Evolutionary conservation across 331 rosid species (phyloP).

Genomic region (Ulmus americana): DNA sequence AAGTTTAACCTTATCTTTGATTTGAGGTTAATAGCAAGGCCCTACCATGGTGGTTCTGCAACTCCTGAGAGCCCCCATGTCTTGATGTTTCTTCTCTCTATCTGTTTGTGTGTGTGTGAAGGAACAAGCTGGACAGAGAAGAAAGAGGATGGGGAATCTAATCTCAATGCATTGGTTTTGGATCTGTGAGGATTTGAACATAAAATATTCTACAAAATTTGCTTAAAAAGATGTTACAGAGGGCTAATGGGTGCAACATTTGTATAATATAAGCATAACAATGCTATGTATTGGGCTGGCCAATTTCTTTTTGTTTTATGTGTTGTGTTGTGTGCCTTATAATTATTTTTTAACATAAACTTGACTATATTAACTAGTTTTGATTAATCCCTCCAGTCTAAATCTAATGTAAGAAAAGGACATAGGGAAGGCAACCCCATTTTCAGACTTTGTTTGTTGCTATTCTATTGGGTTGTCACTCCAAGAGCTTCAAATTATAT

Average conservation of each 20-base stretch:
- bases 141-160: slow-evolving; percentile 35
- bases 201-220: slow-evolving; percentile 20
- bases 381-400: slow-evolving; percentile 12
- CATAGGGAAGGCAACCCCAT: slow-evolving; percentile 7
- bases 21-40: background rate
- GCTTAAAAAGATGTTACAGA: slow-evolving; percentile 20
- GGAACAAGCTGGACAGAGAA: slow-evolving; percentile 25
- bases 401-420: slow-evolving; percentile 4
- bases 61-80: too few relatives aligned
- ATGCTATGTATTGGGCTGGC: slow-evolving; percentile 16
- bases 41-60: too few relatives aligned
- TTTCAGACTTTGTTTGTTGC: background rate
- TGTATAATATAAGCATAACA: slow-evolving; percentile 4
- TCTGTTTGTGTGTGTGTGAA: slow-evolving; percentile 15
- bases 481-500: too few relatives aligned
- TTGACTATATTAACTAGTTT: background rate
- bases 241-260: slow-evolving; percentile 16
- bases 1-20: background rate
- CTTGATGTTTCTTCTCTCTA: slow-evolving; percentile 3
- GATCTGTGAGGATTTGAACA: slow-evolving; percentile 43
- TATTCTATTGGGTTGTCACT: too few relatives aligned
- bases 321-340: slow-evolving; percentile 18
- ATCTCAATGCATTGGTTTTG: slow-evolving; percentile 25
- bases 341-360: background rate
- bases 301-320: slow-evolving; percentile 51